phyloP scores from a whole-genome alignment of 805 yeast species.

The Candida ortonii region DNA sequence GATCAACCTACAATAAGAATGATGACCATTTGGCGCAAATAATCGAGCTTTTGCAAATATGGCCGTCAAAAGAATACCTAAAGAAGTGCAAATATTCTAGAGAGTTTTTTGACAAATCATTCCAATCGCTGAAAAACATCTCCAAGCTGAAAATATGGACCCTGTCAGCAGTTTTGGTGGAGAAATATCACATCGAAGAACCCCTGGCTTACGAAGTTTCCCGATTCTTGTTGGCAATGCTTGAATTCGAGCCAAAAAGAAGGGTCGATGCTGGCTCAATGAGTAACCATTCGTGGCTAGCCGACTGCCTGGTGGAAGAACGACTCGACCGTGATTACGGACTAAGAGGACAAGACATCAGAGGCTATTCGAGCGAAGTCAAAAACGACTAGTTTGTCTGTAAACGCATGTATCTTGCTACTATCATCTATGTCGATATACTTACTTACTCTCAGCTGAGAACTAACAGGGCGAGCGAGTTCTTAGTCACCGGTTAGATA shows the following conservation, averaged over 20 bases:
- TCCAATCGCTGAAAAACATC: conserved; percentile 39
- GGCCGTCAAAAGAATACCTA: conserved; percentile 40
- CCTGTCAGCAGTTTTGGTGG: conserved; percentile 45
- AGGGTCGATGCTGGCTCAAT: conserved; percentile 56
- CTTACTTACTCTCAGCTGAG: too few species aligned
- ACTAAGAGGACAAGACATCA: conserved; percentile 32
- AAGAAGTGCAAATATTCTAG: conserved; percentile 38
- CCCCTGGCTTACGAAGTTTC: conserved; percentile 38
- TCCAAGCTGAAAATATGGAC: conserved; percentile 51
- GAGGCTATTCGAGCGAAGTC: conserved; percentile 29
- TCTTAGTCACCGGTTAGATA: too few species aligned
- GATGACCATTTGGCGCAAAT: conserved; percentile 66
- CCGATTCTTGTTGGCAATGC: conserved; percentile 49
- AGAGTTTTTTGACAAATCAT: conserved; percentile 39
- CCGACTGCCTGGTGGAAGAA: conserved; percentile 24
- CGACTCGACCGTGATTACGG: conserved; percentile 28
- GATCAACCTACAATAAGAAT: conserved; percentile 46
- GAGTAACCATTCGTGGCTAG: conserved; percentile 54
- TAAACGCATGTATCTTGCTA: background rate
- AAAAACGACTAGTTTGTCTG: conserved; percentile 6
- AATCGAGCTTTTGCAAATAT: conserved; percentile 44
- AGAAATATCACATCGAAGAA: conserved; percentile 46
- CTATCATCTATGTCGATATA: background rate
- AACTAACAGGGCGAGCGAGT: too few species aligned
- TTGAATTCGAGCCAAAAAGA: conserved; percentile 45